Evolutionary conservation across 2,329 filamentous ascomycete genomes (phyloP).

Genomic region (Phyllosticta paracitricarpa): DNA sequence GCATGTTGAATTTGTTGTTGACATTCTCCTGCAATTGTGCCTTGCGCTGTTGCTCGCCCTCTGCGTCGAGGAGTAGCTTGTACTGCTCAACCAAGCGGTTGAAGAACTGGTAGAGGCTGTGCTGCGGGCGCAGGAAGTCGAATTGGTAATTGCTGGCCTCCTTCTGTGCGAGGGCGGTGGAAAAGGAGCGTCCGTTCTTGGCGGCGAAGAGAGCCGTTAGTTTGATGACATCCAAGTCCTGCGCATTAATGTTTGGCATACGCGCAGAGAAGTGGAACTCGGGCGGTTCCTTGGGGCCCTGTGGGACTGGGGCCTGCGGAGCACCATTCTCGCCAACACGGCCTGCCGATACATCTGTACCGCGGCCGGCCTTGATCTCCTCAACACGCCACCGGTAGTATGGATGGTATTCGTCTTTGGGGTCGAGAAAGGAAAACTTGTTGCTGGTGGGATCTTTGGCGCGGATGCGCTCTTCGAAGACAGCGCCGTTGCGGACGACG

Average conservation of each 20-base stretch:
- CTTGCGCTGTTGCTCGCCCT: constrained; percentile 63
- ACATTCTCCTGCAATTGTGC: constrained; percentile 64
- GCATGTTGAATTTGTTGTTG: constrained; percentile 67
- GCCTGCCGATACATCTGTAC: constrained; percentile 68
- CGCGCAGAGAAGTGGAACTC: constrained; percentile 90
- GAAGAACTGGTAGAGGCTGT: constrained; percentile 95
- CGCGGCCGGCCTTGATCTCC: constrained; percentile 76
- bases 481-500: constrained; percentile 56
- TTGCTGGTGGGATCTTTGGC: constrained; percentile 74
- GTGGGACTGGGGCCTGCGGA: constrained; percentile 53
- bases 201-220: constrained; percentile 87
- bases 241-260: constrained; percentile 94
- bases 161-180: constrained; percentile 79
- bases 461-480: constrained; percentile 75
- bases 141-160: constrained; percentile 91
- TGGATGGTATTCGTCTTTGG: constrained; percentile 70
- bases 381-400: constrained; percentile 87
- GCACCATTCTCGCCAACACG: constrained; percentile 53
- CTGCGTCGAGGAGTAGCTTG: constrained; percentile 61
- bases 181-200: constrained; percentile 83
- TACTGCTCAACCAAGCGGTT: constrained; percentile 90
- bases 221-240: constrained; percentile 66
- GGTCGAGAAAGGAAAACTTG: constrained; percentile 83
- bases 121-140: constrained; percentile 88
- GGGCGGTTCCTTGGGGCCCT: constrained; percentile 74